Evolutionary conservation across 2,329 filamentous ascomycete species (phyloP), one percentile per base, ranked within the genome.

Genomic region (Nemania sp.): DNA sequence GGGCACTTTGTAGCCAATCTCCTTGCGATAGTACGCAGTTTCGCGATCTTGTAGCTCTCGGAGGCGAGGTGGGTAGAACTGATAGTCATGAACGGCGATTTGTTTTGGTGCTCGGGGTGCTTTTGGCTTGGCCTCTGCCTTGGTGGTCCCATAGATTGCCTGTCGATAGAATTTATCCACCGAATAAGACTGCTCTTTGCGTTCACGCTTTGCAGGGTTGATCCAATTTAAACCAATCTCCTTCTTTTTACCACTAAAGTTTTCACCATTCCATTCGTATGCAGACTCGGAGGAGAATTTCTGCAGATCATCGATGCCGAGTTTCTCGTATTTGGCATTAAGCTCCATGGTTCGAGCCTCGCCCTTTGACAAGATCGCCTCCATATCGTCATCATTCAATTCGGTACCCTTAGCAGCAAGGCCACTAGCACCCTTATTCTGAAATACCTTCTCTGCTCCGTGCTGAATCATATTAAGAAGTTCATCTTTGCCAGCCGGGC

Each of bases 141-240:
- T 70, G 48, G 90, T 94, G 30, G 83, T 81, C 9, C 80, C 80
- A 64, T 89, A 89, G 67, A 99, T 82, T 8, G 91, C 90, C 66
- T 95, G 87, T 61, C 93, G 88, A 75, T 97, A 99, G 75, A 99
- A 99, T 72, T 97, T 96, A 71, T 99, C 95, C 77, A 99, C 96
- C 0, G 93, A 97, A 71, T 99, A 99, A 5, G 91, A 91, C 70
- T 97, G 91, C 68, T 97, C 93, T 73, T 97, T 99, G 66, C 94
- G 90, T 75, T 99, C 95, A 72, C 94, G 92, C 79, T 99, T 99
- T 14, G 93, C 86, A 2, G 94, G 95, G 66, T 99, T 96, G 76
- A 99, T 99, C 95, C 95, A 99, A 67, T 80, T 92, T 61, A 97
- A 82, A 43, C 90, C 91, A 59, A 97, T 90, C 44, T 96, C 91